These are phyloP conservation scores for Phialocephala subalpina DNA, from an alignment of 2,329 filamentous ascomycete species.

Conservation along the genomic window DNA sequence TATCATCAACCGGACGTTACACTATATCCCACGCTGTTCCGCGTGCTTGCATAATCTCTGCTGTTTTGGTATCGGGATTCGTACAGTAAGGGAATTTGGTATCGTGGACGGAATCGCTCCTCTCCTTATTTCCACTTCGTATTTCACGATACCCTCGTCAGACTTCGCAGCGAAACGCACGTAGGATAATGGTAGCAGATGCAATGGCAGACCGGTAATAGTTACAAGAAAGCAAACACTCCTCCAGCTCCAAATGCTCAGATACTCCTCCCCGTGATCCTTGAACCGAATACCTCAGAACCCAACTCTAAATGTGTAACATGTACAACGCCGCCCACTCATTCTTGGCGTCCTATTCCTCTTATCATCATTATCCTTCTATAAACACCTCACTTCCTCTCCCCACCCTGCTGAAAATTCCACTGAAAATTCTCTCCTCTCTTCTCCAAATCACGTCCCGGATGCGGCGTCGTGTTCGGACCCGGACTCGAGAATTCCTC, in stretches of 20 bases:
- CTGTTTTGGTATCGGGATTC: not conserved
- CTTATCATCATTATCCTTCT: not conserved
- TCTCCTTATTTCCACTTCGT: slow-evolving; percentile 4
- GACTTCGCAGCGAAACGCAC: not conserved
- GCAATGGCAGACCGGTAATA: not conserved
- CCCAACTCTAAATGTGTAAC: not conserved
- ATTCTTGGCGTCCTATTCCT: not conserved
- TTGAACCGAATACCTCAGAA: not conserved
- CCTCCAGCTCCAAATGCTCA: slow-evolving; percentile 2
- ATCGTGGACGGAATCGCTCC: not conserved
- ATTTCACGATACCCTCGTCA: not conserved
- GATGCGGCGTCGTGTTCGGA: not conserved
- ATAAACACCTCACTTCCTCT: not conserved
- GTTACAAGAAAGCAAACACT: not conserved
- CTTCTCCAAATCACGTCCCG: slow-evolving; percentile 11
- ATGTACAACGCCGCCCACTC: not conserved
- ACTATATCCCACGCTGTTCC: not conserved
- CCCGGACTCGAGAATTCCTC: not conserved
- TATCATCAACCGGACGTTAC: not conserved
- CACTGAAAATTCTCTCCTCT: slow-evolving; percentile 9
- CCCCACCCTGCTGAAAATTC: slow-evolving; percentile 9
- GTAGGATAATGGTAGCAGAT: not conserved
- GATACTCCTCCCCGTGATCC: not conserved
- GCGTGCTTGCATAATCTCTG: not conserved
- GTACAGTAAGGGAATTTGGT: not conserved